Base-by-base conservation (phyloP, 805 yeast species). In the Sungouiozyma ichnusensis region DNA sequence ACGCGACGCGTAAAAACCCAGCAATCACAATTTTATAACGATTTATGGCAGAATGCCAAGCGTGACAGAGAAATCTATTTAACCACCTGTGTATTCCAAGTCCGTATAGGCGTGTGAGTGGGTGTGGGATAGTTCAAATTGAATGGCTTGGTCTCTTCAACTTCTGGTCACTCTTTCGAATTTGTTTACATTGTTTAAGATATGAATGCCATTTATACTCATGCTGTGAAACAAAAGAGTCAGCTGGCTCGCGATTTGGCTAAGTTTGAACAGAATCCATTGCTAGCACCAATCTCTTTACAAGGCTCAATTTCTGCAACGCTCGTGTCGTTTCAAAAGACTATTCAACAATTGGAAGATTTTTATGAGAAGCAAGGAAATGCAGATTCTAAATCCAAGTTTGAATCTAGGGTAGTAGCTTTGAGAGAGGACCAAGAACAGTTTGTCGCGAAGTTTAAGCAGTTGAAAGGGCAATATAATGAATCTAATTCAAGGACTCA, bases 191-290 rank as follows among this genome's bases (percentile, higher is more conserved):
- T n/a, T n/a, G n/a, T n/a, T n/a, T n/a, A 11, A 19, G 32, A 20
- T 16, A 39, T 72, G 97, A 88, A 87, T 64, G 79, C 95, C 20
- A 69, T 88, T 40, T 86, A 81, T 65, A 90, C 85, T 64, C 94
- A 85, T 61, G 96, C 95, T 7, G 71, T 83, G 42, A 86, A 85
- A 61, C 96, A 88, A 62, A 76, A 86, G 24, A 85, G 77, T 52
- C 70, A 79, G 20, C 65, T 90, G 40, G 74, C 78, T 44, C 74
- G 74, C 46, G 96, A 87, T 52, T 63, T 90, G 38, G 68, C 73
- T 16, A 63, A 67, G 40, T 80, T 90, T 49, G 88, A 81, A 54
- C 65, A 70, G 37, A 76, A 81, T 46, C 70, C 85, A 8, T 29
- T 48, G 4, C 71, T 79, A 3, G 74, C 94, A 1, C 92, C 94